Evolutionary conservation across 106 monocot genomes (phyloP).

Genomic region (Xerophyta viscosa): DNA sequence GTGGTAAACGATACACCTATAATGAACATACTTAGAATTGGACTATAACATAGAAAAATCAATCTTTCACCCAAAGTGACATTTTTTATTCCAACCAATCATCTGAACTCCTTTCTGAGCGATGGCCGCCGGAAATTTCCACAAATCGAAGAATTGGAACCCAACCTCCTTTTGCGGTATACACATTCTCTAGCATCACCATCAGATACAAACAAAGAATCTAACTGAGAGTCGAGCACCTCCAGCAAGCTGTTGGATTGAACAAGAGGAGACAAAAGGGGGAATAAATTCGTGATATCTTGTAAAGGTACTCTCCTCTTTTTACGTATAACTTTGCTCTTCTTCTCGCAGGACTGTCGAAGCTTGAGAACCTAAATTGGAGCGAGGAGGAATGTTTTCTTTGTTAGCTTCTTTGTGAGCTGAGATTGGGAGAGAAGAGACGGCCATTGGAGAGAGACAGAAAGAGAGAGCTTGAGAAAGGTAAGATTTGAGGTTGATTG

Average conservation of each 20-base stretch:
- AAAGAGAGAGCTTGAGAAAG: neutral
- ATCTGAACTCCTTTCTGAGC: constrained; percentile 2
- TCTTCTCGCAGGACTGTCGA: neutral
- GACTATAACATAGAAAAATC: too few relatives aligned
- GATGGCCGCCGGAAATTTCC: neutral
- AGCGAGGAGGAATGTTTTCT: neutral
- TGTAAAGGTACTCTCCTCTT: neutral
- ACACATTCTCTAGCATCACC: too few relatives aligned
- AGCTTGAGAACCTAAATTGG: neutral
- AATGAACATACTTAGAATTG: too few relatives aligned
- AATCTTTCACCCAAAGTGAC: too few relatives aligned
- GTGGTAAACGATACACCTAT: too few relatives aligned
- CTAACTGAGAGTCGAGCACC: neutral
- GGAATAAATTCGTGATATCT: neutral
- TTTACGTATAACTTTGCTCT: neutral
- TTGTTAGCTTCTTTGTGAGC: neutral
- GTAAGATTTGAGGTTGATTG: neutral
- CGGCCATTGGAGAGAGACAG: constrained; percentile 1
- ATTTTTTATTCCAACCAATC: neutral
- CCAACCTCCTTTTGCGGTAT: too few relatives aligned
- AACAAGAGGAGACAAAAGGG: neutral
- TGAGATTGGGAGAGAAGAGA: neutral
- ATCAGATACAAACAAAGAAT: neutral
- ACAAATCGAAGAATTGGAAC: too few relatives aligned
- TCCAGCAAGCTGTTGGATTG: neutral